Evolutionary conservation across 768 basidiomycete species (phyloP).

Genomic region (Chlorophyllum brunneum): DNA sequence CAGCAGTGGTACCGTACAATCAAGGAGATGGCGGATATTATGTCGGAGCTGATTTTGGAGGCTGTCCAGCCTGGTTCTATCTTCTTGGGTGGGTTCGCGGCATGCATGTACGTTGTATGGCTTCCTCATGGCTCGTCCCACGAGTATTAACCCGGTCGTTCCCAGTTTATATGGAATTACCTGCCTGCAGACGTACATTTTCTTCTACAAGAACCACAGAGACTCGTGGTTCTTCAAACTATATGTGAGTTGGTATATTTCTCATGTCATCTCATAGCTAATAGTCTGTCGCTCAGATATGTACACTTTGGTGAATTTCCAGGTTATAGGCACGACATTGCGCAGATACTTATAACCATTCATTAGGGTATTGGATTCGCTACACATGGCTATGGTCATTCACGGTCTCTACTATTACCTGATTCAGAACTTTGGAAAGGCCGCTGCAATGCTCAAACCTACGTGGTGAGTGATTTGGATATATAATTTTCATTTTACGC

Average conservation of each 20-base stretch:
- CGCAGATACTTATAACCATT: neutral
- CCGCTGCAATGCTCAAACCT: conserved; percentile 19
- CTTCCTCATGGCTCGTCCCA: neutral
- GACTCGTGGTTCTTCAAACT: conserved; percentile 28
- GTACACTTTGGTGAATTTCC: conserved; percentile 22
- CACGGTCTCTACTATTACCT: conserved; percentile 33
- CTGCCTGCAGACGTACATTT: conserved; percentile 36
- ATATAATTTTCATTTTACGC: neutral
- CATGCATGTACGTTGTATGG: neutral
- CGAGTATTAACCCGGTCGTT: too few species aligned
- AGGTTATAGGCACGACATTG: too few species aligned
- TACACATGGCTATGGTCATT: conserved; percentile 29
- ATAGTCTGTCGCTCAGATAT: conserved; percentile 21
- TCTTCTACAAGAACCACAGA: conserved; percentile 28
- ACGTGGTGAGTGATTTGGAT: conserved; percentile 24
- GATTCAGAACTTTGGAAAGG: conserved; percentile 29
- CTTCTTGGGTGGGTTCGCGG: neutral
- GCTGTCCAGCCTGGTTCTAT: neutral
- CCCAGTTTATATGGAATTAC: conserved; percentile 42
- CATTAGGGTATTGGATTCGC: conserved; percentile 30
- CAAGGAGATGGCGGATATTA: neutral
- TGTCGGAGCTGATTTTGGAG: neutral
- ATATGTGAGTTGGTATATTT: conserved; percentile 22
- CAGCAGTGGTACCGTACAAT: too few species aligned
- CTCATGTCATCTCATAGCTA: too few species aligned